These are phyloP conservation scores for Ochromonas danica DNA, from an alignment of 108 stramenopile species.

Conservation along the genomic window DNA sequence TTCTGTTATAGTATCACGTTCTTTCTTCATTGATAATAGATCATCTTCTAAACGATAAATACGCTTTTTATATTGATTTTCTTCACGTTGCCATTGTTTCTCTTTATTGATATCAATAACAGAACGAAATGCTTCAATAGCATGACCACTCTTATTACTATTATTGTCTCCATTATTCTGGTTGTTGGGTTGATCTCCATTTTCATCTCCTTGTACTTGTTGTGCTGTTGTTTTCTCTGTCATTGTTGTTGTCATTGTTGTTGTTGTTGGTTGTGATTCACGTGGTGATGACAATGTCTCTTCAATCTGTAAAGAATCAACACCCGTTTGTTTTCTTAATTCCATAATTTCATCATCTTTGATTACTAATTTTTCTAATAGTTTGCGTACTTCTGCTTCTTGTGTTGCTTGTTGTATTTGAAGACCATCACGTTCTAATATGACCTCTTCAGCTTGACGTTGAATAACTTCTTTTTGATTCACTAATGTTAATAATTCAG, in stretches of 20 bases:
- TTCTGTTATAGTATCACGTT: not conserved
- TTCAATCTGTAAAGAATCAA: too few relatives aligned
- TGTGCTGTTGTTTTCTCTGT: too few relatives aligned
- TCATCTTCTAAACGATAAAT: not conserved
- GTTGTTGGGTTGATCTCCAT: not conserved
- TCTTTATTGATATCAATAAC: too few relatives aligned
- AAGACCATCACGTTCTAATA: not conserved
- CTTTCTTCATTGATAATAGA: not conserved
- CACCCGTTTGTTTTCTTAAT: too few relatives aligned
- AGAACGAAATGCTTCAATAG: not conserved
- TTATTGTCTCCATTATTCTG: not conserved
- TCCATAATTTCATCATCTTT: too few relatives aligned
- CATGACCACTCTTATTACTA: not conserved
- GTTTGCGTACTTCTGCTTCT: too few relatives aligned
- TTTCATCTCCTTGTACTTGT: too few relatives aligned
- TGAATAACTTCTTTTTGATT: not conserved
- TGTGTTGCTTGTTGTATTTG: too few relatives aligned
- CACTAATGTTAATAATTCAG: not conserved
- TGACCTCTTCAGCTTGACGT: not conserved
- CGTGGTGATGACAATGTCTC: too few relatives aligned
- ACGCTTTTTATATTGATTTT: not conserved
- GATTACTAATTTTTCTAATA: too few relatives aligned
- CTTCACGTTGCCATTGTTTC: not conserved
- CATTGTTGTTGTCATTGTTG: too few relatives aligned
- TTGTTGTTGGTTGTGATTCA: too few relatives aligned